Conservation (phyloP, 176 grass and related monocot species). For the Chrysopogon serrulatus region DNA sequence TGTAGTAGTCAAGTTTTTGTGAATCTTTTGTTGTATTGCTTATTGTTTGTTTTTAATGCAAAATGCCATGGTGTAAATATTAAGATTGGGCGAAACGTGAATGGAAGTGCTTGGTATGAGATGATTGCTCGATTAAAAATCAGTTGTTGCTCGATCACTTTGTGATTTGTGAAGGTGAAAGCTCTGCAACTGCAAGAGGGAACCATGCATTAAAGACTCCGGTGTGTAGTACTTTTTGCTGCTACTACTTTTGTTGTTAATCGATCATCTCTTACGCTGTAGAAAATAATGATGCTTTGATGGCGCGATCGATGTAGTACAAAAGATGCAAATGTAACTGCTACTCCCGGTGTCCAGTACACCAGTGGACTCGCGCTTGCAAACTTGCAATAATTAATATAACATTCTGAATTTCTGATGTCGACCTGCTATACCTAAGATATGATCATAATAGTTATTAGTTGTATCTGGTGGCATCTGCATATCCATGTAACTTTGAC, state of each 20-base stretch:
- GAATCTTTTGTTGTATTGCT: not conserved
- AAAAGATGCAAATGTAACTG: not conserved
- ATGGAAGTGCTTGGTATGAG: not conserved
- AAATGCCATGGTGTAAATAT: not conserved
- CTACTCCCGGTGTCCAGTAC: not conserved
- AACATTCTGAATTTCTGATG: not conserved
- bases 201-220: not conserved
- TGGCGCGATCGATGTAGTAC: not conserved
- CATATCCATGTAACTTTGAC: slow-evolving; percentile 1
- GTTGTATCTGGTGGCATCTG: not conserved
- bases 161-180: not conserved
- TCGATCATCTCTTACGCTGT: not conserved
- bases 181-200: not conserved
- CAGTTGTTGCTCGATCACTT: not conserved
- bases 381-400: not conserved
- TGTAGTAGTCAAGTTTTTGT: not conserved
- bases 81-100: not conserved
- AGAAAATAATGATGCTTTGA: not conserved
- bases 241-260: not conserved
- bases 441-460: not conserved
- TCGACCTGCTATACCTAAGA: not conserved
- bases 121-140: not conserved
- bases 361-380: not conserved
- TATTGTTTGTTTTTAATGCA: not conserved
- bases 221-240: not conserved